Evolutionary conservation across 768 basidiomycete genomes (phyloP).

Genomic region (Mycena vulgaris): DNA sequence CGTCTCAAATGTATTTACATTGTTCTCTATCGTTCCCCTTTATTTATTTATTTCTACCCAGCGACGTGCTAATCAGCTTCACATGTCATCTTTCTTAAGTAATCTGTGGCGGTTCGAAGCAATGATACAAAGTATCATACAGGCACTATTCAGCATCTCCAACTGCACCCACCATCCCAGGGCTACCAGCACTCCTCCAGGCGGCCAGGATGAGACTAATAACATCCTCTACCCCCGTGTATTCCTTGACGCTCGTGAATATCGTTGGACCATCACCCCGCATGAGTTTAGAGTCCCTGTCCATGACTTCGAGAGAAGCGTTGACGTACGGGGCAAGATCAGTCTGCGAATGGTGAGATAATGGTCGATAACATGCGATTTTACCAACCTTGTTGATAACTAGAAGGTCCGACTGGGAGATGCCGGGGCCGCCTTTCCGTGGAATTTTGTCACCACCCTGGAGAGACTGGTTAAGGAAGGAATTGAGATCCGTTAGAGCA

Average conservation of each 20-base stretch:
- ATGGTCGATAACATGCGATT: background rate
- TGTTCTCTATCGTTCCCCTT: background rate
- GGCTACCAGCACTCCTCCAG: conserved; percentile 89
- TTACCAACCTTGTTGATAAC: conserved; percentile 91
- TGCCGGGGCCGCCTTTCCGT: conserved; percentile 97
- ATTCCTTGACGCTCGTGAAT: conserved; percentile 88
- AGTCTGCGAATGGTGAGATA: conserved; percentile 65
- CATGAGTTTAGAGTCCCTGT: conserved; percentile 93
- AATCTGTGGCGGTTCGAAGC: conserved; percentile 20
- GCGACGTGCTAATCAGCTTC: conserved; percentile 15
- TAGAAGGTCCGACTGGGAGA: conserved; percentile 94
- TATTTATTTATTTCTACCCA: too few relatives aligned
- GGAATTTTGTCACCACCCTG: conserved; percentile 99
- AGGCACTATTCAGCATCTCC: conserved; percentile 50
- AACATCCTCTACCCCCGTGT: conserved; percentile 86
- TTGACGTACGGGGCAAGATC: conserved; percentile 95
- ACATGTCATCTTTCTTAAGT: conserved; percentile 17
- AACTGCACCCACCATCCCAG: conserved; percentile 70
- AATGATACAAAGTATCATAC: background rate
- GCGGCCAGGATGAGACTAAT: conserved; percentile 86
- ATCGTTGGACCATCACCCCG: conserved; percentile 94
- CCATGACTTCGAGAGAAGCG: conserved; percentile 96
- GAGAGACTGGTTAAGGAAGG: conserved; percentile 6
- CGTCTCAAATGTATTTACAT: background rate
- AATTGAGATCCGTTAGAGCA: conserved; percentile 3